Evolutionary conservation across 805 yeast species (phyloP).

Genomic region (Saccharomyces jurei): DNA sequence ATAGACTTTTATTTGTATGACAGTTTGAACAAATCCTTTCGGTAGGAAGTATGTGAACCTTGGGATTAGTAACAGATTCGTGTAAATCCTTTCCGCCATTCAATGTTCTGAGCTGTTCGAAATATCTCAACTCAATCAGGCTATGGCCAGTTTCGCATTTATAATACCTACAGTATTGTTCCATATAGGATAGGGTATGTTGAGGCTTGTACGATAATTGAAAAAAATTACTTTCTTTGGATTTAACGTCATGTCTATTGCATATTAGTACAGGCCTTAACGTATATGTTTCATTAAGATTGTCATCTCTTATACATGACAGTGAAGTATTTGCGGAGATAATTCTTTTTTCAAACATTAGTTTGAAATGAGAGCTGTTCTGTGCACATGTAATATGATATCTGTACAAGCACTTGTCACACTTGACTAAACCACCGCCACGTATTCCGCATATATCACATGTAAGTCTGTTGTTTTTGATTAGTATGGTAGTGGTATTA

Average conservation of each 20-base stretch:
- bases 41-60: neutral
- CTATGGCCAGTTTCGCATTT: conserved; percentile 4
- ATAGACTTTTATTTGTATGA: conserved; percentile 6
- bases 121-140: conserved; percentile 6
- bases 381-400: conserved; percentile 27
- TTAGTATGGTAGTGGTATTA: conserved; percentile 31
- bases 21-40: conserved; percentile 14
- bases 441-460: conserved; percentile 41
- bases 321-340: neutral
- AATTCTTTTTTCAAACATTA: conserved; percentile 9
- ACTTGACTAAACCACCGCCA: conserved; percentile 39
- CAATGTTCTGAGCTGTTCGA: conserved; percentile 6
- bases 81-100: neutral
- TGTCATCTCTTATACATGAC: neutral
- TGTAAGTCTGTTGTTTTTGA: conserved; percentile 24
- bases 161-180: conserved; percentile 7
- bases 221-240: neutral
- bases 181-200: conserved; percentile 2
- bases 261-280: conserved; percentile 11
- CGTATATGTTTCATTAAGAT: neutral
- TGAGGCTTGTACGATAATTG: neutral
- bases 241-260: conserved; percentile 1
- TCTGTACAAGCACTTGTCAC: conserved; percentile 12
- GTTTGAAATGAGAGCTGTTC: conserved; percentile 5
- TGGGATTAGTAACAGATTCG: neutral